Base-by-base conservation (phyloP, 164 flowering plant species). In the Liquidambar formosana region DNA sequence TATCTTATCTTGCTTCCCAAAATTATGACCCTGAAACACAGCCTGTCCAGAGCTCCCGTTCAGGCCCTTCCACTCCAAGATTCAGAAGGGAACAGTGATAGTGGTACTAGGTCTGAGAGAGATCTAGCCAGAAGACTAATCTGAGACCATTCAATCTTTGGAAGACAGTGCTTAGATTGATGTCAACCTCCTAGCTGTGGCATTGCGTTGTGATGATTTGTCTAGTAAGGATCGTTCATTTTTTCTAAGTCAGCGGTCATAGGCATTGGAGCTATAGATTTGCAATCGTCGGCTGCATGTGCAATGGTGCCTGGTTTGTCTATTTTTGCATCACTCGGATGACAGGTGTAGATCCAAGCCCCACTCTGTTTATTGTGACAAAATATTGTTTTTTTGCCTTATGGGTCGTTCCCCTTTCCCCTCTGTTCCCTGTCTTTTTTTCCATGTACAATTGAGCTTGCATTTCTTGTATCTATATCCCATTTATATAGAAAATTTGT, bases 1-100 rank as follows among this genome's bases (percentile, higher is more conserved):
- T 93, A 27, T 61, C 73, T 44, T 93, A 91, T 69, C 94, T 93
- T 58, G 90, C 96, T 66, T 74, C 91, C 15, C 93, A 89, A 68
- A 83, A 76, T 57, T 82, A 77, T 41, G 80, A 83, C 68, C 86
- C 88, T 1, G 79, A 82, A 43, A 74, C 71, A 26, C 85, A 81
- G 59, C 75, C 86, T 19, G 72, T 69, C 51, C 93, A 85, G 52
- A 76, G 75, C 64, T 71, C 81, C 1, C 80, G 83, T 25, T 53
- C 76, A 52, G 71, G 82, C 41, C 78, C 88, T 19, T 66, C 82
- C 2, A 83, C 89, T 60, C 85, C 87, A 54, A 78, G 85, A 69
- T 57, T 67, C 11, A 79, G 78, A 73, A 79, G 83, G 63, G 80
- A 78, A 33, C 58, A 52, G 53, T 58, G 73, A 72, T 47, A 67